Evolutionary conservation across 75 land plant genomes (phyloP).

Genomic region (Selaginella moellendorffii): DNA sequence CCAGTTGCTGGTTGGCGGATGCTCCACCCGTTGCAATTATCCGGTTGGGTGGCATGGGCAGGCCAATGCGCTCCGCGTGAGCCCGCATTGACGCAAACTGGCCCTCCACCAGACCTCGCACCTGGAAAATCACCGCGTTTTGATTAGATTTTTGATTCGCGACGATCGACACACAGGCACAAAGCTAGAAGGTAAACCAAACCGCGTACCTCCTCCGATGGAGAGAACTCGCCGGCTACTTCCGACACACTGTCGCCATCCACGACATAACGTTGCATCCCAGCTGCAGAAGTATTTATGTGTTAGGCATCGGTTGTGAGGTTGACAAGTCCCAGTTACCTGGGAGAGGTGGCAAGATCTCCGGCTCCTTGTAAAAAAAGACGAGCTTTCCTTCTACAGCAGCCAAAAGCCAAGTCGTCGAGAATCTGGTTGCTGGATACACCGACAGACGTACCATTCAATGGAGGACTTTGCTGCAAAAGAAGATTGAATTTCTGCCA

Average conservation of each 20-base stretch:
- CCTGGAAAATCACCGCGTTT: conserved; percentile 24
- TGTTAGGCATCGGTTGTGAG: neutral
- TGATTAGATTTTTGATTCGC: no score
- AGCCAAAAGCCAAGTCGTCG: neutral
- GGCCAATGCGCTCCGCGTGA: conserved; percentile 66
- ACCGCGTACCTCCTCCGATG: conserved; percentile 58
- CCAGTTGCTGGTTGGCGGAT: conserved; percentile 65
- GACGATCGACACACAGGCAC: neutral
- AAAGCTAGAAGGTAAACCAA: neutral
- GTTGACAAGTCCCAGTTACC: conserved; percentile 29
- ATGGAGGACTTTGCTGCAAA: conserved; percentile 51
- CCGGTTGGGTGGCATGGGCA: conserved; percentile 88
- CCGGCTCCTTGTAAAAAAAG: conserved; percentile 87
- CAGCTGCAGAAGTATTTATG: conserved; percentile 31
- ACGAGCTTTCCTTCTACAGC: conserved; percentile 61
- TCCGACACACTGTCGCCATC: conserved; percentile 14
- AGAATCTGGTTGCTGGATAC: neutral
- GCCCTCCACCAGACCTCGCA: conserved; percentile 81
- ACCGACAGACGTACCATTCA: conserved; percentile 46
- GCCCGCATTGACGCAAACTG: conserved; percentile 87
- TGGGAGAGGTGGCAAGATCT: conserved; percentile 92
- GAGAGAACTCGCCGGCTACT: conserved; percentile 54
- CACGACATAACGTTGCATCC: conserved; percentile 51
- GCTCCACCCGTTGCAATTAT: conserved; percentile 96
- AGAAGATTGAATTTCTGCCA: conserved; percentile 73